Evolutionary conservation across 2,329 filamentous ascomycete genomes (phyloP), one percentile per base, ranked within the genome.

Genomic region (Plectosphaerella sp.): DNA sequence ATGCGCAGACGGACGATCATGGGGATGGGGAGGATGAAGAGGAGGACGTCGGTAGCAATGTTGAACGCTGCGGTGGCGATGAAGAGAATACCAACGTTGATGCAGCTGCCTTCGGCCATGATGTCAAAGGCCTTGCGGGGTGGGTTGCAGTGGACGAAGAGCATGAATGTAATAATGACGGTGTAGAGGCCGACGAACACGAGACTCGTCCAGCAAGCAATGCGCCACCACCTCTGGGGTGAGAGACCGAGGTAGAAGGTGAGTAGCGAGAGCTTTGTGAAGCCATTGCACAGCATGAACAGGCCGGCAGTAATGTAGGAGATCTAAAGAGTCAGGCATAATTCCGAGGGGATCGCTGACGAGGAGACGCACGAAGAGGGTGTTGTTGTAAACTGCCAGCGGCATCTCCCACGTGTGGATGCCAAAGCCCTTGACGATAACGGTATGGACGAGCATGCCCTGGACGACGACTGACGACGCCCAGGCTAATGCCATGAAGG

Each of bases 21-120:
- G 1, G 70, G 72, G 33, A 79, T 68, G 0, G 77, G 77, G 2
- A 80, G 57, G 1, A 69, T 56, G 47, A 77, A 75, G 15, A 77
- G 68, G 6, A 78, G 55, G 9, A 80, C 45, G 56, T 80, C 76
- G 12, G 74, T 76, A n/a, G 71, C 47, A 46, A 79, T 74, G 52
- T 77, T 78, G 14, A 74, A 63, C 3, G 69, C 71, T 0, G 76
- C 73, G 12, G 76, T 77, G 36, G 71, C 67, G 33, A 79, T 71
- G 58, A 78, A 79, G 24, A 79, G 70, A 2, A 69, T 63, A n/a
- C 74, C 68, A 20, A 70, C 67, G 46, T 75, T 64, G 42, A 80
- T 65, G 52, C 77, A 80, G n/a, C 46, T 61, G 53, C 55, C 74
- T 54, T 45, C 63, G 6, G 65, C 57, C 3, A 52, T 57, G 0